Percentiles rank a stretch among this genome's conserved stretches.
phyloP scores from a whole-genome alignment of 2,329 filamentous ascomycete genomes.

The Botrytis elliptica region DNA sequence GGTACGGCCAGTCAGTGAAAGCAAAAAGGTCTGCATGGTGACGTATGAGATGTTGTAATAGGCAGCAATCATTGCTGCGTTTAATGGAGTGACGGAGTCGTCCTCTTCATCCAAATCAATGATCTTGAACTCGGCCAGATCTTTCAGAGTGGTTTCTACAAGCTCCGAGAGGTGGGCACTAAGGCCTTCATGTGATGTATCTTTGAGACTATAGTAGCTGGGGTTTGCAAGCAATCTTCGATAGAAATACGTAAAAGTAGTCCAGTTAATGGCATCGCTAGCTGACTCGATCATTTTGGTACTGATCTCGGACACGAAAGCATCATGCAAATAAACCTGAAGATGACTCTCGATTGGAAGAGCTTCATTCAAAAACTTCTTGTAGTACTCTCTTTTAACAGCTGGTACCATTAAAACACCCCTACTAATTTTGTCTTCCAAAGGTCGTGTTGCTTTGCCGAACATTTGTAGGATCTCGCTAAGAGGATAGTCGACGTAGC shows the following conservation, averaged over 20 bases:
- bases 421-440: constrained; percentile 75
- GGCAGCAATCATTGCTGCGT: constrained; percentile 95
- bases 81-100: constrained; percentile 82
- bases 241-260: constrained; percentile 98
- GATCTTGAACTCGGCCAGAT: constrained; percentile 88
- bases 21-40: constrained; percentile 97
- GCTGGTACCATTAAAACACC: constrained; percentile 96
- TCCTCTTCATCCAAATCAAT: constrained; percentile 95
- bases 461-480: constrained; percentile 98
- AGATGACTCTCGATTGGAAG: constrained; percentile 93
- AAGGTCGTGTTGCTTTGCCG: constrained; percentile 80
- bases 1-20: constrained; percentile 83
- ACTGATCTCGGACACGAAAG: constrained; percentile 95
- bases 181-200: constrained; percentile 88
- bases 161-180: constrained; percentile 92
- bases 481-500: constrained; percentile 94
- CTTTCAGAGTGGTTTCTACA: constrained; percentile 88
- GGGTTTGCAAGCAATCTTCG: constrained; percentile 91
- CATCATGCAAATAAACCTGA: constrained; percentile 88
- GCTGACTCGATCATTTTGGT: constrained; percentile 93
- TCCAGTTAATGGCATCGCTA: constrained; percentile 97
- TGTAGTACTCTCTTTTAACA: constrained; percentile 96
- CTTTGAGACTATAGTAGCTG: constrained; percentile 89
- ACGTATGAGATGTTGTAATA: constrained; percentile 99
- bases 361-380: constrained; percentile 96